A percentile compares a stretch with the other conserved stretches of the same genome.
Evolutionary conservation across 306 rosid species (phyloP).

Genomic region (Datisca glomerata): DNA sequence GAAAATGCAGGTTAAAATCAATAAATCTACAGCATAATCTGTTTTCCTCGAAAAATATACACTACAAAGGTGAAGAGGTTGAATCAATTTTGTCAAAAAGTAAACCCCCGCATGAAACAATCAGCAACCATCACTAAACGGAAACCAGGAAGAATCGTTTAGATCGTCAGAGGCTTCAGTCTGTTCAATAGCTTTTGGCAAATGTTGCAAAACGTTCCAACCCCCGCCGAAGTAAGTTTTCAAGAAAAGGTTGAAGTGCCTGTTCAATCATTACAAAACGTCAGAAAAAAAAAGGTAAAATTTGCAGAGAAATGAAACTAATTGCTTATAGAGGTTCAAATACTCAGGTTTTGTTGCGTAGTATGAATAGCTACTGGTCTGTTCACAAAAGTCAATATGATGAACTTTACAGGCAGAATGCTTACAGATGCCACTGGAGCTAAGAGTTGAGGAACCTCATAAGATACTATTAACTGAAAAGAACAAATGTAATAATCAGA

Average conservation of each 20-base stretch:
- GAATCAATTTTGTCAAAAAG: background rate
- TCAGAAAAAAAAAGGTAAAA: no score
- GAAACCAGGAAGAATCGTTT: background rate
- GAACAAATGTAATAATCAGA: background rate
- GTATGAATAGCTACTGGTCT: no score
- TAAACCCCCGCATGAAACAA: background rate
- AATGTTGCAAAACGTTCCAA: conserved; percentile 57
- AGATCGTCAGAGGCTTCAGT: conserved; percentile 6
- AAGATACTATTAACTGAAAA: conserved; percentile 81
- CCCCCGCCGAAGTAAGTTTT: conserved; percentile 59
- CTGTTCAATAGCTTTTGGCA: conserved; percentile 40
- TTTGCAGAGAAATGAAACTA: no score
- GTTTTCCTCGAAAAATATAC: no score
- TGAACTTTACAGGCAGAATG: conserved; percentile 6
- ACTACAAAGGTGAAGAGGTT: no score
- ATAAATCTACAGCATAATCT: no score
- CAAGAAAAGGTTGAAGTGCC: conserved; percentile 85
- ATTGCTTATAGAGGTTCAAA: no score
- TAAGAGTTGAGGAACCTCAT: conserved; percentile 83
- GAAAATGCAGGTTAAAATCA: no score
- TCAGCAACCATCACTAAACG: background rate
- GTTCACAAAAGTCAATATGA: background rate
- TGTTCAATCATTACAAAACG: conserved; percentile 24
- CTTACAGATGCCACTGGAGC: conserved; percentile 91
- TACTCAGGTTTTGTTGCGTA: no score